Percentiles rank a stretch among this genome's conserved stretches.
These are phyloP conservation scores for Tillandsia leiboldiana DNA, from an alignment of 176 grass and related monocot genomes.

Conservation along the genomic window DNA sequence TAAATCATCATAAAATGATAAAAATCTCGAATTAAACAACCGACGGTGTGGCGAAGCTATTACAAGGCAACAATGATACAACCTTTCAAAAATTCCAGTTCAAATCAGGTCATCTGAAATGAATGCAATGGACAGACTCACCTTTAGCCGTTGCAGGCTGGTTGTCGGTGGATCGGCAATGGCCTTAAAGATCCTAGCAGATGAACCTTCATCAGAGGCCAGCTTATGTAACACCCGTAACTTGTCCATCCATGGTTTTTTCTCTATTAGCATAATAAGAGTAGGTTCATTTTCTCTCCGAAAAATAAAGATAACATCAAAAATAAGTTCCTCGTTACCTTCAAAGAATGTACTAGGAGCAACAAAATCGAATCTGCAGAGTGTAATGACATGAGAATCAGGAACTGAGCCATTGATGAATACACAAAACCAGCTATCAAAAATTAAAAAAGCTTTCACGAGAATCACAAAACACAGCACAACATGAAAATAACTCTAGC, in stretches of 20 bases:
- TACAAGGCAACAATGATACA: too few relatives aligned
- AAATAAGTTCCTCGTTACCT: constrained; percentile 19
- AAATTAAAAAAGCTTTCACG: too few relatives aligned
- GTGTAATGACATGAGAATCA: constrained; percentile 2
- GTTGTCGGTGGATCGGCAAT: constrained; percentile 94
- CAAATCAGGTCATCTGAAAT: neutral
- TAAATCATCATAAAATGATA: neutral
- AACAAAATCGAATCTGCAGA: constrained; percentile 79
- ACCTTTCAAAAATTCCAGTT: too few relatives aligned
- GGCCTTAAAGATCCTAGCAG: constrained; percentile 88
- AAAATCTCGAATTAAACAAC: neutral
- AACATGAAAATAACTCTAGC: too few relatives aligned
- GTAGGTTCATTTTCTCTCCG: neutral
- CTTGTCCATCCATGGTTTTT: constrained; percentile 92
- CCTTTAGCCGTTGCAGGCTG: constrained; percentile 89
- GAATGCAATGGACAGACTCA: constrained; percentile 10
- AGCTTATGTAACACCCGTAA: constrained; percentile 64
- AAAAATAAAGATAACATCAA: neutral
- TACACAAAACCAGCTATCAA: neutral
- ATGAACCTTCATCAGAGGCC: constrained; percentile 43
- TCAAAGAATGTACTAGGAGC: constrained; percentile 80
- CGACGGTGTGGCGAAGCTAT: too few relatives aligned
- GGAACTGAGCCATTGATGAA: neutral
- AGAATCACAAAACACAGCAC: too few relatives aligned
- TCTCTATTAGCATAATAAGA: constrained; percentile 25